A percentile compares a stretch with the other conserved stretches of the same genome.
These are phyloP conservation scores for Linderniella brevidens DNA, from an alignment of 257 asterid species.

Conservation along the genomic window DNA sequence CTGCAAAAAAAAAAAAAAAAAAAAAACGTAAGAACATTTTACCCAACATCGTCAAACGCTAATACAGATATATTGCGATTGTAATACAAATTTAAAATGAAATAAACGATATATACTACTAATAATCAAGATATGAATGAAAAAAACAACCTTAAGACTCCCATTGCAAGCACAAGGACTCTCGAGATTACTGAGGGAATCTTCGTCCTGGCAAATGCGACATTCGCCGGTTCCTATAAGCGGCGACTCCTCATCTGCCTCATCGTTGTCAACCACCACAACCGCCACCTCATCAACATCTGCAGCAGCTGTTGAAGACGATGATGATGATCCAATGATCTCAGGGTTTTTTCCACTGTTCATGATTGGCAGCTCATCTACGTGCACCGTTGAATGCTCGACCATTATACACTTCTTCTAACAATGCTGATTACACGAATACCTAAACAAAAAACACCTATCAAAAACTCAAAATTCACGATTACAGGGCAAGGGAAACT, in stretches of 20 bases:
- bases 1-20: constrained; percentile 34
- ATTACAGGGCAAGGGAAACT: too few species aligned
- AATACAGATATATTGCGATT: too few species aligned
- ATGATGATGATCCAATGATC: constrained; percentile 12
- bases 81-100: too few species aligned
- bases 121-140: background rate
- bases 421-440: too few species aligned
- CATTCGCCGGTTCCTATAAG: constrained; percentile 67
- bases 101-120: too few species aligned
- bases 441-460: too few species aligned
- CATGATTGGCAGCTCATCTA: constrained; percentile 27
- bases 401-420: constrained; percentile 23
- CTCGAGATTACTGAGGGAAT: constrained; percentile 67
- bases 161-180: constrained; percentile 92
- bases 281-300: constrained; percentile 21
- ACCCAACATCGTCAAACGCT: too few species aligned
- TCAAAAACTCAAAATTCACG: too few species aligned
- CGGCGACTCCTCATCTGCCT: constrained; percentile 50
- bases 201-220: constrained; percentile 99
- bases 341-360: constrained; percentile 25
- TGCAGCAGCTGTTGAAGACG: constrained; percentile 19
- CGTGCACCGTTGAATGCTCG: constrained; percentile 32
- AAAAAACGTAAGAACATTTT: too few species aligned
- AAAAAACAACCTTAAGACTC: constrained; percentile 61
- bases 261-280: constrained; percentile 20